Percentiles rank a stretch among this genome's conserved stretches.
phyloP scores from a whole-genome alignment of 2,329 filamentous ascomycete genomes.

The Hypoxylon sp. region DNA sequence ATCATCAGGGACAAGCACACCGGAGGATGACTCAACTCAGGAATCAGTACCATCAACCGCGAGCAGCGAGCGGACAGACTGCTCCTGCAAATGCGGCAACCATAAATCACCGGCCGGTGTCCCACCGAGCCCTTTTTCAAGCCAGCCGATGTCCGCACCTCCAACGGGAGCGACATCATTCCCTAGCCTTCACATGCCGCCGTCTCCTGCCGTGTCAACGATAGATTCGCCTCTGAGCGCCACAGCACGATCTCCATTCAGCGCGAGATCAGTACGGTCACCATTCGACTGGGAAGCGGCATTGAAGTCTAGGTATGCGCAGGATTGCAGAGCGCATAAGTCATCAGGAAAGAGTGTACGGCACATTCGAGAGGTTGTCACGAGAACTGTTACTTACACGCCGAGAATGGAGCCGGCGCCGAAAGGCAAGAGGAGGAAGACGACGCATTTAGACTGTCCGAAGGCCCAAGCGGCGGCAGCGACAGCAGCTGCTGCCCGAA shows the following conservation, averaged over 20 bases:
- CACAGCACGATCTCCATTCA: conserved; percentile 79
- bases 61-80: conserved; percentile 68
- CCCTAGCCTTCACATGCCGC: conserved; percentile 81
- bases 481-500: conserved; percentile 42
- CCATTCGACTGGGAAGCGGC: conserved; percentile 85
- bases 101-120: conserved; percentile 64
- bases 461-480: conserved; percentile 47
- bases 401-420: conserved; percentile 87
- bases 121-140: conserved; percentile 67
- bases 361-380: conserved; percentile 89
- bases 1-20: conserved; percentile 62
- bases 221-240: conserved; percentile 79
- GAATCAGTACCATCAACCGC: conserved; percentile 70
- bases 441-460: conserved; percentile 54
- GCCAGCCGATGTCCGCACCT: conserved; percentile 72
- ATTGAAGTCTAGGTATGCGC: conserved; percentile 75
- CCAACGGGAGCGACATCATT: conserved; percentile 72
- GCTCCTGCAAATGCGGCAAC: conserved; percentile 70
- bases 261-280: conserved; percentile 74
- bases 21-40: conserved; percentile 61
- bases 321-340: conserved; percentile 68
- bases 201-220: conserved; percentile 78
- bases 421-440: conserved; percentile 91
- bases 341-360: conserved; percentile 73
- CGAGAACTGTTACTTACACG: conserved; percentile 93